Evolutionary conservation across 1,139 yeast species (phyloP).

Genomic region (Candida sojae): DNA sequence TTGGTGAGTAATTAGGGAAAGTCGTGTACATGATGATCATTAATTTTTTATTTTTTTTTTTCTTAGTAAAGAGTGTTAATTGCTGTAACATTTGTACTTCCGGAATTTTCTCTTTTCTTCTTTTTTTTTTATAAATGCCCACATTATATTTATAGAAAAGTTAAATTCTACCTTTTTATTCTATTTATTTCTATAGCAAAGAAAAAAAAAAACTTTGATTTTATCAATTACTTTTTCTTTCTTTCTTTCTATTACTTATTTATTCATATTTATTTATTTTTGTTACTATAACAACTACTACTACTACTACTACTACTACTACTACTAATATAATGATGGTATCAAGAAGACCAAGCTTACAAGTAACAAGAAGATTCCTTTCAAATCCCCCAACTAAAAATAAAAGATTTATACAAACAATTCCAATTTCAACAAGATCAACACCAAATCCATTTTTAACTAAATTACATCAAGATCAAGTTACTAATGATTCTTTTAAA

Average conservation of each 20-base stretch:
- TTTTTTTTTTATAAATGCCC: neutral
- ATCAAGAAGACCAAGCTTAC: slow-evolving; percentile 9
- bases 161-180: neutral
- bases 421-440: slow-evolving; percentile 27
- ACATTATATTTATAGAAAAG: neutral
- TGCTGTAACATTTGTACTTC: neutral
- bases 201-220: neutral
- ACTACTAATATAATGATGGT: slow-evolving; percentile 5
- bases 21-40: slow-evolving; percentile 1
- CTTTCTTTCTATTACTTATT: neutral
- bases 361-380: slow-evolving; percentile 9
- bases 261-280: neutral
- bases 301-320: no score
- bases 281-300: neutral
- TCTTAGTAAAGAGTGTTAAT: neutral
- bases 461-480: slow-evolving; percentile 24
- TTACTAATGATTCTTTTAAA: slow-evolving; percentile 16
- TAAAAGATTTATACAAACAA: slow-evolving; percentile 47
- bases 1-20: slow-evolving; percentile 1
- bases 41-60: neutral
- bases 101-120: neutral
- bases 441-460: slow-evolving; percentile 25
- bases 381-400: slow-evolving; percentile 18
- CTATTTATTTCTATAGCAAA: neutral
- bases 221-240: neutral